Evolutionary conservation across 805 yeast genomes (phyloP), one percentile per base, ranked within the genome.

Genomic region (Yamadazyma paraphyllophila): DNA sequence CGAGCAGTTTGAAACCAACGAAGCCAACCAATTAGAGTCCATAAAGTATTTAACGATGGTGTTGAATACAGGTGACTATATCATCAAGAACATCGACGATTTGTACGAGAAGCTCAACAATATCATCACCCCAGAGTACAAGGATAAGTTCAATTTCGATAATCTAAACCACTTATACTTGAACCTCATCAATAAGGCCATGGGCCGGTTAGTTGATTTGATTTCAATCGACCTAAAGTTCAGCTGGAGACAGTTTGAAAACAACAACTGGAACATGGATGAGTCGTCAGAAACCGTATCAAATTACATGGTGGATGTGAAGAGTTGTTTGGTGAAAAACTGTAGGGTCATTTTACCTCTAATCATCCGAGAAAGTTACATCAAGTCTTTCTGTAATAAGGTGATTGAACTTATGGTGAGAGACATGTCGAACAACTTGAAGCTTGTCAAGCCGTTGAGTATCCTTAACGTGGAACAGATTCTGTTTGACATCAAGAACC

Each of bases 21-120:
- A 51, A 29, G 44, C 76, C 77, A 57, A 13, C 60, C 76, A 80
- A 24, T 67, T 76, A 10, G 92, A 86, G 52, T 82, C 88, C 1
- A 67, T 88, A 14, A 76, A 74, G 36, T 79, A 85, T 48, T 73
- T 87, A 1, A 83, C 94, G 25, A 68, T 88, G 59, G 77, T 90
- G 8, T 66, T 92, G 30, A 88, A 89, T 54, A 92, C 99, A 0
- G 89, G 96, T 1, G 96, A 92, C 60, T 94, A 91, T 61, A 83
- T 96, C 48, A 78, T 88, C 13, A 73, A 80, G 9, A 94, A 96
- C 2, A 79, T 84, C 2, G 76, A 75, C 10, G 97, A 94, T 59
- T 66, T 94, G 37, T 89, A 83, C 54, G 86, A 83, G 20, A 80
- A 80, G 54, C 63, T 59, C 69, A 69, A 38, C 55, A 74, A 62